phyloP scores from a whole-genome alignment of 2,329 filamentous ascomycete genomes.

The Akanthomyces muscarius region DNA sequence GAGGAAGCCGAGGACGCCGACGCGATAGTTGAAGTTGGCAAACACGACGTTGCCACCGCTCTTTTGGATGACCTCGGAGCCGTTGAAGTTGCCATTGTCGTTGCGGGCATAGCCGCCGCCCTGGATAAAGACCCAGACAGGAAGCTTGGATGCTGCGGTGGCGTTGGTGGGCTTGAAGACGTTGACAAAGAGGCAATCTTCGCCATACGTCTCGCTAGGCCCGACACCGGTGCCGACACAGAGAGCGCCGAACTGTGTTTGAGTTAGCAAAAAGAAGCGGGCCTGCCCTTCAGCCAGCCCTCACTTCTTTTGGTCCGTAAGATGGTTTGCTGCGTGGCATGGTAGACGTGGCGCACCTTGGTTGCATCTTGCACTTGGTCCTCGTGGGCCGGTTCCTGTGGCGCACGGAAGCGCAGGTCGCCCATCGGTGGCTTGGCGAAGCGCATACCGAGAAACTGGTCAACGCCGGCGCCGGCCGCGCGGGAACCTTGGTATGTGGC shows the following conservation, averaged over 20 bases:
- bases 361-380: conserved; percentile 34
- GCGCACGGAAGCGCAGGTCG: conserved; percentile 48
- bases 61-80: conserved; percentile 40
- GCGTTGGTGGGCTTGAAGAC: conserved; percentile 42
- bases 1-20: conserved; percentile 60
- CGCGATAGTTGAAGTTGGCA: conserved; percentile 61
- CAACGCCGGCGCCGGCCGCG: conserved; percentile 35
- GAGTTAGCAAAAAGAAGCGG: not conserved
- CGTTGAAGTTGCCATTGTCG: conserved; percentile 51
- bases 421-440: conserved; percentile 50
- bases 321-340: not conserved
- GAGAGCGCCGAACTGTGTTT: conserved; percentile 39
- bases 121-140: conserved; percentile 39
- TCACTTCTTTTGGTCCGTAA: not conserved
- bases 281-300: too few species aligned
- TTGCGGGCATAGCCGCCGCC: conserved; percentile 45
- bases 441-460: conserved; percentile 45
- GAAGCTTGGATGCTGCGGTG: conserved; percentile 28
- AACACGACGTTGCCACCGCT: conserved; percentile 47
- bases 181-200: conserved; percentile 48
- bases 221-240: conserved; percentile 38
- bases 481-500: conserved; percentile 40
- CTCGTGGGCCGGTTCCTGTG: conserved; percentile 38
- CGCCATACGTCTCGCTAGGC: conserved; percentile 23
- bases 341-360: conserved; percentile 26